Base-by-base conservation (phyloP, 805 yeast genomes). In the Jamesozyma piceae region DNA sequence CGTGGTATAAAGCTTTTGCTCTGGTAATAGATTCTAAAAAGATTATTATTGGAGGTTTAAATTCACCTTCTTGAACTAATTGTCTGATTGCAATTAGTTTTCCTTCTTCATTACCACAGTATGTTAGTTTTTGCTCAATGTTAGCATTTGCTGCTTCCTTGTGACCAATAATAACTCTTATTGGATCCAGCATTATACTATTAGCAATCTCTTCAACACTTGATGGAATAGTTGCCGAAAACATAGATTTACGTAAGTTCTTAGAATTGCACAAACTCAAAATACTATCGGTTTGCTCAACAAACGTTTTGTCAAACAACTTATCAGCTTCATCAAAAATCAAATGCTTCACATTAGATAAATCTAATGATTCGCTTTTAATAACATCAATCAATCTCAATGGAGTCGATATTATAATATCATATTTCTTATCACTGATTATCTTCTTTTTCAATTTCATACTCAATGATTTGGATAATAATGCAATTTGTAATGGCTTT, bases 271-370 rank as follows among this genome's bases (percentile, higher is more conserved):
- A 63, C 3, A 65, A 57, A 30, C 50, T 69, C 46, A 92, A 65
- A 45, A 92, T 81, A 41, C 77, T 80, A 61, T 92, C 99, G 0
- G 96, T 83, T 67, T 92, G 98, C 51, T 81, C 86, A 13, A 87
- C 77, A 53, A 92, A 92, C 15, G 84, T 80, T 49, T 79, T 75
- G 54, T 92, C 97, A 52, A 92, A 85, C 45, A 92, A 68, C 54
- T 85, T 82, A 69, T 92, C 99, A 9, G 97, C 97, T 65, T 92
- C 99, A 69, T 92, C 99, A 51, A 92, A 78, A 18, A 92, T 75
- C 38, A 92, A 66, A 55, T 77, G 80, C 49, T 80, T 80, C n/a
- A 90, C 86, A 21, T 67, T 64, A 5, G 77, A 64, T 34, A 90
- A 70, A 49, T 77, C 79, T 19, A 85, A 60, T 10, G 73, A 68